phyloP scores from a whole-genome alignment of 139 green algal genomes.

The Coelastrella sp. region DNA sequence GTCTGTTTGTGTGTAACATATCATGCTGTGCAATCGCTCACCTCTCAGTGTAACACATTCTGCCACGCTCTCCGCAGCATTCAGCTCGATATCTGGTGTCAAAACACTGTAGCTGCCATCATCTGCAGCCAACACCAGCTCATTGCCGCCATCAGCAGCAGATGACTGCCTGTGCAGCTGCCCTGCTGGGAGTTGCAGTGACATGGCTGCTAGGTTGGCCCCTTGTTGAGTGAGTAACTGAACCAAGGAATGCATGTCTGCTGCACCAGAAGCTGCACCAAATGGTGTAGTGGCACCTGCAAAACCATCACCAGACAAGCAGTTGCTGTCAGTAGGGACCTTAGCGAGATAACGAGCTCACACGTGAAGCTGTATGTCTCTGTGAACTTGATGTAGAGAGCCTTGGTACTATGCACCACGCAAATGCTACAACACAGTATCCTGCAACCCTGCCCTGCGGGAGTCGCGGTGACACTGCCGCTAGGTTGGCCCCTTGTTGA shows the following conservation, averaged over 20 bases:
- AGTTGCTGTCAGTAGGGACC: no score
- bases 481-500: slow-evolving; percentile 48
- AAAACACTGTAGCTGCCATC: background rate
- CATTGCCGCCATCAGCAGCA: background rate
- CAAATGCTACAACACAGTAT: no score
- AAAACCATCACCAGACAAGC: background rate
- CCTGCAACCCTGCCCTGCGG: no score
- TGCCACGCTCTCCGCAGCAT: slow-evolving; percentile 1
- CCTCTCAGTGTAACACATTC: slow-evolving; percentile 46
- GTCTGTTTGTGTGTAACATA: background rate
- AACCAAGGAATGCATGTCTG: slow-evolving; percentile 55
- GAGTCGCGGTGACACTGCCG: no score
- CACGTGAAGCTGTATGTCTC: no score
- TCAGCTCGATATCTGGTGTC: slow-evolving; percentile 31
- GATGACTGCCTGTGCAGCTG: background rate
- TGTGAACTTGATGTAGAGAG: no score
- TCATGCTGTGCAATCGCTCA: no score
- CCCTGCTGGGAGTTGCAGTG: slow-evolving; percentile 56
- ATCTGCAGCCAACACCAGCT: background rate
- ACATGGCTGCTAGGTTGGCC: slow-evolving; percentile 54
- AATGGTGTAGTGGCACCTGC: slow-evolving; percentile 33
- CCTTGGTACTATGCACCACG: no score
- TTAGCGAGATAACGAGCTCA: no score
- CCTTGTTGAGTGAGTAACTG: slow-evolving; percentile 50
- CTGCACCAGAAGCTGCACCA: slow-evolving; percentile 47